These are phyloP conservation scores for Grifola frondosa DNA, from an alignment of 1,284 basidiomycete genomes.

Conservation along the genomic window DNA sequence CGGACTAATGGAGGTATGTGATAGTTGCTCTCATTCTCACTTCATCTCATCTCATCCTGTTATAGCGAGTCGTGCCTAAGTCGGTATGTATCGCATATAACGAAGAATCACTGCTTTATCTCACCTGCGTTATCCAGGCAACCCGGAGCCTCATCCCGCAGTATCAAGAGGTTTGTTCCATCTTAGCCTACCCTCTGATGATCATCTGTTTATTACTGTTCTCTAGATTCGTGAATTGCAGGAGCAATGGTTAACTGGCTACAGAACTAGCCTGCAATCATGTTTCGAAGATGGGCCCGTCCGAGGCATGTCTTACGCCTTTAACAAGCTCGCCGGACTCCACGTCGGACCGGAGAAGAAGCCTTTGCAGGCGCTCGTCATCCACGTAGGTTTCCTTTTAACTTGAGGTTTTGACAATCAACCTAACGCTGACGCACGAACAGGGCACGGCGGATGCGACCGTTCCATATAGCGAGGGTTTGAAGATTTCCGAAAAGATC, in stretches of 20 bases:
- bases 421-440: neutral
- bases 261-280: constrained; percentile 18
- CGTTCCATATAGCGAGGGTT: constrained; percentile 58
- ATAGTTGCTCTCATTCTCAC: too few relatives aligned
- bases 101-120: constrained; percentile 55
- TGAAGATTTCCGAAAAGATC: constrained; percentile 50
- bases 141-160: constrained; percentile 8
- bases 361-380: constrained; percentile 43
- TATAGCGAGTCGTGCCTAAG: too few relatives aligned
- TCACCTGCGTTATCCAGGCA: neutral
- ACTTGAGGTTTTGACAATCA: neutral
- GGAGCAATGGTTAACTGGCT: constrained; percentile 21
- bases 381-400: constrained; percentile 50
- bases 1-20: constrained; percentile 62
- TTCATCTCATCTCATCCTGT: too few relatives aligned
- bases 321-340: constrained; percentile 17
- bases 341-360: constrained; percentile 29
- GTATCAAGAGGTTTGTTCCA: constrained; percentile 12
- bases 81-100: constrained; percentile 41
- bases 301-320: constrained; percentile 22
- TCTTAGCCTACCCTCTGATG: neutral
- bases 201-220: neutral
- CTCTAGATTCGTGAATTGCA: constrained; percentile 23
- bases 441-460: constrained; percentile 64
- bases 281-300: constrained; percentile 25